Evolutionary conservation across 1,284 basidiomycete genomes (phyloP), one percentile per base, ranked within the genome.

Genomic region (Boletellus sp.): DNA sequence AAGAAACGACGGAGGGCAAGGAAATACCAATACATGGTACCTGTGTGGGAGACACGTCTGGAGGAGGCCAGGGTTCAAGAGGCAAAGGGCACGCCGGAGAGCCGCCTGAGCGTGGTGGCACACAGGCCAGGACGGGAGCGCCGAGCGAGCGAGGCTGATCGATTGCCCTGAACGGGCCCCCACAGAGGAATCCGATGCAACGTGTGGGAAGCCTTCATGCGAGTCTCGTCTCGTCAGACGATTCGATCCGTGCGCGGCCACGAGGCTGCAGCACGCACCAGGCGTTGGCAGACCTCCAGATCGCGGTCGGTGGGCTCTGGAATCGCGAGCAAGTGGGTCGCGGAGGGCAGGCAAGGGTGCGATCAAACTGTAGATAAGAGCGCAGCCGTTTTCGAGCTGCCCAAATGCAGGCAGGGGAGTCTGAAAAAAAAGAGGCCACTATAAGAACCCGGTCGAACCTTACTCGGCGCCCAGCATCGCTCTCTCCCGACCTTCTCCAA

Each of bases 381-480:
- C 21, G 8, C 43, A 30, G 30, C 38, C 50, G 53, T 60, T 44
- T 30, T 30, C 4, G 48, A 32, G 24, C 18, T 57, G 52, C 19
- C 63, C 62, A 52, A 68, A 69, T 60, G 47, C 36, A 61, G 63
- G 43, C 16, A 57, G 65, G 30, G 65, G 67, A 67, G 68, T 70
- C 67, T 69, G 68, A 70, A 66, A 66, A 64, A n/a, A 53, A 58
- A 49, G 2, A 12, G 28, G 24, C 37, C 41, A 49, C 36, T 70
- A 67, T 70, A 67, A 67, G 52, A 70, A 62, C 54, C 47, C 35
- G 37, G 46, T 10, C 53, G 50, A 64, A 69, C 60, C 49, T 63
- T 66, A 51, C 21, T 51, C 18, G 5, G 42, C 33, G 13, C 49
- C 30, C 51, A 22, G 28, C 45, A 52, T 55, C 39, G 58, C 49